Conservation (phyloP, 495 filamentous ascomycete genomes). For the Aspergillus ellipticus region DNA sequence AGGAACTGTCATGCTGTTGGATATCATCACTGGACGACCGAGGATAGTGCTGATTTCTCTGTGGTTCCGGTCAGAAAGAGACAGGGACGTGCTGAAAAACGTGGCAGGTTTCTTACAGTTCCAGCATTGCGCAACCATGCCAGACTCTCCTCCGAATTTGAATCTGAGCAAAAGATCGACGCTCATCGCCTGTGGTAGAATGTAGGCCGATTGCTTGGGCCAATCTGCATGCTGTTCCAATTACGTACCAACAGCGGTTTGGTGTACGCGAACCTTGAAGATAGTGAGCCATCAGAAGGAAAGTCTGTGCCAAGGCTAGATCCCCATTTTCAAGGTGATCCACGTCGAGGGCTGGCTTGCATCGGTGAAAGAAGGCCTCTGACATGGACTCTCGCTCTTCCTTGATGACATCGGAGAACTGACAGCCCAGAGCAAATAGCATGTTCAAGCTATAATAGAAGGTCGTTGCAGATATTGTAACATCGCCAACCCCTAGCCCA, state of each 20-base stretch:
- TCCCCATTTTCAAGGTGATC: conserved; percentile 29
- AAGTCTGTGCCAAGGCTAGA: conserved; percentile 31
- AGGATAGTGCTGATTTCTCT: conserved; percentile 32
- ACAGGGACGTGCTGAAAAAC: too few species aligned
- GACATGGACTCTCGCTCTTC: conserved; percentile 19
- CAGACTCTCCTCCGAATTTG: conserved; percentile 38
- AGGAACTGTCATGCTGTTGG: background rate
- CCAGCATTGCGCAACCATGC: conserved; percentile 40
- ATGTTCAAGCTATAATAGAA: conserved; percentile 36
- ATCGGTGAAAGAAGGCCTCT: conserved; percentile 32
- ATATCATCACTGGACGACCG: conserved; percentile 31
- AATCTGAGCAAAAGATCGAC: conserved; percentile 22
- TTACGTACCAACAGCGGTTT: conserved; percentile 38
- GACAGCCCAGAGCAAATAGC: conserved; percentile 36
- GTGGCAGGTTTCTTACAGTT: conserved; percentile 22
- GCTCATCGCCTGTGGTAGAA: conserved; percentile 4
- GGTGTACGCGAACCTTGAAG: conserved; percentile 34
- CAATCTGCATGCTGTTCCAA: conserved; percentile 34
- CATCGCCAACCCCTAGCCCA: conserved; percentile 11
- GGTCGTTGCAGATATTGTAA: conserved; percentile 14
- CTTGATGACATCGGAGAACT: conserved; percentile 23
- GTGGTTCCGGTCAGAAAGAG: background rate
- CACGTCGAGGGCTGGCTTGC: conserved; percentile 26
- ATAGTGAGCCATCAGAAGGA: conserved; percentile 36
- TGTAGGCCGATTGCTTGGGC: conserved; percentile 38